phyloP scores from a whole-genome alignment of 345 rosid species.

The Zanthoxylum bungeanum region DNA sequence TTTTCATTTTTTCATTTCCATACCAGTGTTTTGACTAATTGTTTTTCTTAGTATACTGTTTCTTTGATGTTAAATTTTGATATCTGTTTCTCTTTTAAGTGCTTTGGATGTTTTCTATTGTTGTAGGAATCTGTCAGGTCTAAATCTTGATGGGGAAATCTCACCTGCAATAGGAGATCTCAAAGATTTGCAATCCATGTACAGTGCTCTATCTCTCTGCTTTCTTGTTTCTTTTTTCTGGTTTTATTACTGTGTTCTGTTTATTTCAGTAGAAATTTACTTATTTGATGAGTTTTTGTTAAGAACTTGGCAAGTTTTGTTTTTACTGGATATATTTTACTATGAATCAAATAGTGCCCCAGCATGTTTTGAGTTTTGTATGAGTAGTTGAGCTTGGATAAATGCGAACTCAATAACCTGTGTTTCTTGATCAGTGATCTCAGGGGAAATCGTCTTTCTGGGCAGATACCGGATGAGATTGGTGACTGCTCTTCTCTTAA shows the following conservation, averaged over 20 bases:
- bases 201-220: constrained; percentile 18
- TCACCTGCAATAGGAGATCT: constrained; percentile 87
- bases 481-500: constrained; percentile 81
- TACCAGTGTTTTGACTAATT: background rate
- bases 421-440: constrained; percentile 54
- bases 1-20: background rate
- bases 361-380: background rate
- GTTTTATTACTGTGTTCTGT: background rate
- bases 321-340: background rate
- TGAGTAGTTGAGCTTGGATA: background rate
- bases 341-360: background rate
- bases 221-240: background rate
- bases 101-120: constrained; percentile 17
- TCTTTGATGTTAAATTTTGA: constrained; percentile 12
- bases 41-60: background rate
- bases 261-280: background rate
- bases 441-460: constrained; percentile 67
- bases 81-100: constrained; percentile 8
- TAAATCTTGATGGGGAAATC: constrained; percentile 92
- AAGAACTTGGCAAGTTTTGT: background rate
- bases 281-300: background rate
- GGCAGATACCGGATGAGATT: constrained; percentile 97
- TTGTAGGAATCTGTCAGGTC: constrained; percentile 80
- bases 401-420: background rate
- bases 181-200: constrained; percentile 64